Percentiles rank a stretch among this genome's conserved stretches.
phyloP scores from a whole-genome alignment of 768 basidiomycete genomes.

The Pleurotus pulmonarius region DNA sequence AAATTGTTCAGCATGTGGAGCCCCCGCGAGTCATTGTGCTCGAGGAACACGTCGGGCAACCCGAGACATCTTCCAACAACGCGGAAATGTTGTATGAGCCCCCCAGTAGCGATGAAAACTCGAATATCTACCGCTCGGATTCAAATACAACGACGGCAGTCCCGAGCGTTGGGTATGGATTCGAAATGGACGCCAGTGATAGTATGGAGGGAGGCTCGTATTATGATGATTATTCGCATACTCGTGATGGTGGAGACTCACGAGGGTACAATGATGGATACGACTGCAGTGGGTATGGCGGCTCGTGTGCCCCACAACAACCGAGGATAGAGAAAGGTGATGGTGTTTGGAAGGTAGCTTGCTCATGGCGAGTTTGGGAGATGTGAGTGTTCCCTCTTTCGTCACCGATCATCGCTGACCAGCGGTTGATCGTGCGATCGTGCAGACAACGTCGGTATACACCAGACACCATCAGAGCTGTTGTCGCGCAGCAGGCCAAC shows the following conservation, averaged over 20 bases:
- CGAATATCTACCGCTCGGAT: too few relatives aligned
- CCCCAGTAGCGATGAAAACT: too few relatives aligned
- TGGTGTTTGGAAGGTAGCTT: constrained; percentile 5
- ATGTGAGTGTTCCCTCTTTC: not conserved
- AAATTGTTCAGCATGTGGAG: not conserved
- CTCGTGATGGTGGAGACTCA: not conserved
- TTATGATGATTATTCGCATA: not conserved
- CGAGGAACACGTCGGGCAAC: not conserved
- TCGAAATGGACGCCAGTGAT: too few relatives aligned
- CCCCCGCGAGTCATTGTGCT: not conserved
- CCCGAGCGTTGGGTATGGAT: too few relatives aligned
- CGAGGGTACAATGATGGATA: not conserved
- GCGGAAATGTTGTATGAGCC: too few relatives aligned
- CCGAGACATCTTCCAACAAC: not conserved
- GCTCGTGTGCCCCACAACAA: not conserved
- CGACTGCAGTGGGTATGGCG: not conserved
- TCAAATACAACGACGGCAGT: too few relatives aligned
- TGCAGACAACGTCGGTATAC: constrained; percentile 9
- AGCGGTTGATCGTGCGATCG: not conserved
- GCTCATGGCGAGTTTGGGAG: constrained; percentile 1
- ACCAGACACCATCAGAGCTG: constrained; percentile 11
- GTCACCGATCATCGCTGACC: too few relatives aligned
- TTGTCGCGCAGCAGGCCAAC: constrained; percentile 11
- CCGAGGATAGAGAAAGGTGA: constrained; percentile 7
- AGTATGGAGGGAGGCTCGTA: too few relatives aligned